Percentiles rank a stretch among this genome's conserved stretches.
Evolutionary conservation across 257 asterid genomes (phyloP).

Genomic region (Lycium ferocissimum): DNA sequence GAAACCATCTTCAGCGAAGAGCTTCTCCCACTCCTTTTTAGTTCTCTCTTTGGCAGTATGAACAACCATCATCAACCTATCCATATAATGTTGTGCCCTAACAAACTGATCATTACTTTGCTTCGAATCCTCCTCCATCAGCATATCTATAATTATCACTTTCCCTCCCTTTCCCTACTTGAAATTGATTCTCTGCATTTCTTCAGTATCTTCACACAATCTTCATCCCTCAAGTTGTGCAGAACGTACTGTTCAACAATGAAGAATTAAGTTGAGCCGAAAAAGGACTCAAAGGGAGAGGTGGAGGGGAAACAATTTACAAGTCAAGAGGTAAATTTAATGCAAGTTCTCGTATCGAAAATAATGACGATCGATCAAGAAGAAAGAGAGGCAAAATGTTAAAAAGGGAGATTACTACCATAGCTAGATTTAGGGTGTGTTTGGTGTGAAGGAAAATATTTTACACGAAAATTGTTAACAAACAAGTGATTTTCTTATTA

Average conservation of each 20-base stretch:
- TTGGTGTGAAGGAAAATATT: no score
- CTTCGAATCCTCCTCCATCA: background rate
- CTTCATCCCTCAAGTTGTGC: background rate
- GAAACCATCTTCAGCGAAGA: background rate
- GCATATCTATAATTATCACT: background rate
- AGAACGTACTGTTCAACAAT: background rate
- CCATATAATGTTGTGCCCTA: background rate
- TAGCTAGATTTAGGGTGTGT: no score
- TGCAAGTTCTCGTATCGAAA: no score
- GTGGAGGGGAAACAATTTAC: background rate
- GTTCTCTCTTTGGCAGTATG: background rate
- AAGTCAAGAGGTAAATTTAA: no score
- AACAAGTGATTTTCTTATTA: no score
- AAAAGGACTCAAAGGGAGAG: background rate
- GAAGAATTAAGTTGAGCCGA: background rate
- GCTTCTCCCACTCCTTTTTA: background rate
- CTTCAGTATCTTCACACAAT: slow-evolving; percentile 25
- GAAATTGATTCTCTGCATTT: slow-evolving; percentile 29
- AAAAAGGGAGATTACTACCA: no score
- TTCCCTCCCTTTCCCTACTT: background rate
- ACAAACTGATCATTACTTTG: background rate
- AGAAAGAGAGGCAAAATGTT: no score
- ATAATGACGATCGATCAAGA: no score
- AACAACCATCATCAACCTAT: background rate
- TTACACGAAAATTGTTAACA: no score